These are phyloP conservation scores for Phytopythium chamaehyphon DNA, from an alignment of 352 stramenopile genomes.

Conservation along the genomic window DNA sequence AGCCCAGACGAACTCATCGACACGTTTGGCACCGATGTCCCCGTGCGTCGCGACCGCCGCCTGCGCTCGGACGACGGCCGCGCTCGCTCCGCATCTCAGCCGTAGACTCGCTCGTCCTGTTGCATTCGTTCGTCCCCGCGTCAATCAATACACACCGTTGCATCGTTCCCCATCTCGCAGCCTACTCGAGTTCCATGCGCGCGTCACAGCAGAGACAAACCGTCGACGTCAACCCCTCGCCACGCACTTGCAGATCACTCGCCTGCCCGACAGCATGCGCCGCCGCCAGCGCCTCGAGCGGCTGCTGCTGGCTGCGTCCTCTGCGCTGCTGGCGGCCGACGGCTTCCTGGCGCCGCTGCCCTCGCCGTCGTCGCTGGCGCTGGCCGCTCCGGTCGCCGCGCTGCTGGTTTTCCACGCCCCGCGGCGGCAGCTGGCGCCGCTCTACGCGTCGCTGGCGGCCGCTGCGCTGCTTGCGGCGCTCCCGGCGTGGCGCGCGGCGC, in stretches of 20 bases:
- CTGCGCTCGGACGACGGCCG: not conserved
- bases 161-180: no score
- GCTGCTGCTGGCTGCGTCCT: not conserved
- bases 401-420: conserved; percentile 29
- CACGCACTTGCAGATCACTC: not conserved
- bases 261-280: not conserved
- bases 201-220: no score
- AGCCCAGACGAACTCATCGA: not conserved
- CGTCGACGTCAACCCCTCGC: not conserved
- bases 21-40: not conserved
- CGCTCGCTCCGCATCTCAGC: not conserved
- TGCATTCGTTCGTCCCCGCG: no score
- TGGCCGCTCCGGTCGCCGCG: not conserved
- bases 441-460: conserved; percentile 24
- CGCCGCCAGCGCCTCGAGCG: not conserved
- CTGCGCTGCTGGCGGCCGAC: not conserved
- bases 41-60: not conserved
- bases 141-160: conserved; percentile 33
- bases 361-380: not conserved
- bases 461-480: conserved; percentile 6
- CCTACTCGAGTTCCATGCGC: no score
- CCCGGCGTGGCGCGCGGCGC: not conserved
- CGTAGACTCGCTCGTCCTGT: not conserved
- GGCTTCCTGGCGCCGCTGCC: no score
- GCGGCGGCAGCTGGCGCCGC: conserved; percentile 22